Evolutionary conservation across 1,284 basidiomycete genomes (phyloP).

Genomic region (Fomitiporia mediterranea): DNA sequence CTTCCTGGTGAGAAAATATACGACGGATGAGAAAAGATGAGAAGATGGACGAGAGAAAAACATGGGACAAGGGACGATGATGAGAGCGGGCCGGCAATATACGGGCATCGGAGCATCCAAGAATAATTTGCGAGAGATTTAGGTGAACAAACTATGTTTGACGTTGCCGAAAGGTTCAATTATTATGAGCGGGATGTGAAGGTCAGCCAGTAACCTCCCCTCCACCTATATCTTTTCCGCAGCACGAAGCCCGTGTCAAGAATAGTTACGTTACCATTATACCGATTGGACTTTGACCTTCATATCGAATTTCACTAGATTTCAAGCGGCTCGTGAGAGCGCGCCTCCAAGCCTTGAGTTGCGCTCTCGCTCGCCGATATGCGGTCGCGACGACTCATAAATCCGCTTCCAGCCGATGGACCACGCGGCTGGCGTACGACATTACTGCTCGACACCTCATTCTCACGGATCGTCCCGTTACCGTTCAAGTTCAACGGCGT

Average conservation of each 20-base stretch:
- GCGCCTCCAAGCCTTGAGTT: conserved; percentile 61
- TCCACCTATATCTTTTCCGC: neutral
- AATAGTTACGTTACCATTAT: neutral
- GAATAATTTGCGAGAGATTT: conserved; percentile 13
- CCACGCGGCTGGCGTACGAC: conserved; percentile 79
- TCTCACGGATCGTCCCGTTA: conserved; percentile 24
- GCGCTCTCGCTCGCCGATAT: conserved; percentile 50
- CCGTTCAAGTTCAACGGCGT: conserved; percentile 39
- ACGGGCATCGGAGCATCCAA: conserved; percentile 12
- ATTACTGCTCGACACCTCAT: conserved; percentile 44
- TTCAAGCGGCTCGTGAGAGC: conserved; percentile 79
- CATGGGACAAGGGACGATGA: conserved; percentile 5
- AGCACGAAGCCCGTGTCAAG: neutral
- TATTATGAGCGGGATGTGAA: neutral
- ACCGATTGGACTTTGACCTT: neutral
- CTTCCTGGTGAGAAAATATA: neutral
- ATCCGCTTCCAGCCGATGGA: conserved; percentile 61
- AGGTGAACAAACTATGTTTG: conserved; percentile 1
- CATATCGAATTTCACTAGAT: conserved; percentile 45
- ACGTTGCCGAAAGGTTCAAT: neutral
- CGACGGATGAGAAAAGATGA: neutral
- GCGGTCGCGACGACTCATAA: conserved; percentile 61
- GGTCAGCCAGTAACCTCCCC: conserved; percentile 10
- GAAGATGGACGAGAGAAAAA: neutral
- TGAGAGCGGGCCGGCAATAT: conserved; percentile 1